Conservation (phyloP, 1,139 yeast species). For the Sugiyamaella xylanicola region DNA sequence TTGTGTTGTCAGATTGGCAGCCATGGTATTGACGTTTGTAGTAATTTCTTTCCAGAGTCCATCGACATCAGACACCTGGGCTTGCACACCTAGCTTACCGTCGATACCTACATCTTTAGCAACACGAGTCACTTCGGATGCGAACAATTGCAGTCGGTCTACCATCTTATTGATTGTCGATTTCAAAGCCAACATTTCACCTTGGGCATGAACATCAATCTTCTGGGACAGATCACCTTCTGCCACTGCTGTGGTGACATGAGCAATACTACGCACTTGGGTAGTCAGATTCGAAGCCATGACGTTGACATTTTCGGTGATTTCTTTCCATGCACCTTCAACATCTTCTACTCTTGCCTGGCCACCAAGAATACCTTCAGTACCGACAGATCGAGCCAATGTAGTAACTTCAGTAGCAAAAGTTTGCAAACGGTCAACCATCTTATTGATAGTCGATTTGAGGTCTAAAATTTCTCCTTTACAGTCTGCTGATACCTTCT, state of each 20-base stretch:
- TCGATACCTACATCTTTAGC: constrained; percentile 93
- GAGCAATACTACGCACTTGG: constrained; percentile 87
- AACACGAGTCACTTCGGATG: constrained; percentile 84
- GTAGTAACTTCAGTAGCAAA: constrained; percentile 90
- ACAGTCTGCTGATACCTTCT: constrained; percentile 86
- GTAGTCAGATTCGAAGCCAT: constrained; percentile 90
- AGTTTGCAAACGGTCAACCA: constrained; percentile 86
- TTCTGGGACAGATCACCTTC: constrained; percentile 88
- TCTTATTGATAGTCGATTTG: constrained; percentile 76
- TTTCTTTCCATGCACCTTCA: constrained; percentile 93
- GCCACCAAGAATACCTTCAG: constrained; percentile 86
- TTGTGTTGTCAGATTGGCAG: constrained; percentile 85
- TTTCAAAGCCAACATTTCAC: constrained; percentile 73
- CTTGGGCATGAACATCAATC: constrained; percentile 88
- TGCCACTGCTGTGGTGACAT: constrained; percentile 90
- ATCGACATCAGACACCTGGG: constrained; percentile 87
- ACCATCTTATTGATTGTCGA: constrained; percentile 89
- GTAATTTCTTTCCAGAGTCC: constrained; percentile 92
- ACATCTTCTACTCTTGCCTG: constrained; percentile 92
- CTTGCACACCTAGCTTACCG: constrained; percentile 89
- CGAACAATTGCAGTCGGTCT: constrained; percentile 84
- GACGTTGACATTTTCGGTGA: constrained; percentile 82
- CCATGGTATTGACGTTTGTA: constrained; percentile 92
- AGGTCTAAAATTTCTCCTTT: constrained; percentile 83
- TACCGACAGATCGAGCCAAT: constrained; percentile 85